phyloP scores from a whole-genome alignment of 805 yeast genomes.

The Saccharomycopsis oosterbeekiorum region DNA sequence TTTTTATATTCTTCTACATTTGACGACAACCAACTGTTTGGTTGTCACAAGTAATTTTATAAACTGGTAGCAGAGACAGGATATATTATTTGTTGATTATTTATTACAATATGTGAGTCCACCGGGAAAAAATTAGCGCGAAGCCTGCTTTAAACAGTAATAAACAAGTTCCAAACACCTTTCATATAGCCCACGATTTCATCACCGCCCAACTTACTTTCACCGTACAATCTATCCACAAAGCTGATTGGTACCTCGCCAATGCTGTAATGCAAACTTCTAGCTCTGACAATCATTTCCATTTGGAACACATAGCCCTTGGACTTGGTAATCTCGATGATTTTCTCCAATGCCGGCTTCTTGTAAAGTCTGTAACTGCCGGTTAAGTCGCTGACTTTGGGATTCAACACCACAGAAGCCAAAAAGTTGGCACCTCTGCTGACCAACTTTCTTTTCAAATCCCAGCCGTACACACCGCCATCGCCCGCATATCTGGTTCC shows the following conservation, averaged over 20 bases:
- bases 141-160: conserved; percentile 34
- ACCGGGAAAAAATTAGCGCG: no score
- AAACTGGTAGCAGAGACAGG: no score
- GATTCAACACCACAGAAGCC: conserved; percentile 62
- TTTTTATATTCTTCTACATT: no score
- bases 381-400: conserved; percentile 63
- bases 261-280: conserved; percentile 59
- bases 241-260: conserved; percentile 75
- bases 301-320: conserved; percentile 80
- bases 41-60: no score
- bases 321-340: conserved; percentile 57
- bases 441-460: conserved; percentile 65
- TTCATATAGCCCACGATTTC: conserved; percentile 69
- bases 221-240: conserved; percentile 73
- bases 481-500: conserved; percentile 65
- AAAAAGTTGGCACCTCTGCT: conserved; percentile 75
- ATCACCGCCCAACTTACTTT: conserved; percentile 69
- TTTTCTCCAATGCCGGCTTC: conserved; percentile 54
- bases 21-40: no score
- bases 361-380: conserved; percentile 72
- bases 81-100: no score
- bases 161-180: conserved; percentile 66
- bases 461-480: conserved; percentile 84
- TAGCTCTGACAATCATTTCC: conserved; percentile 83
- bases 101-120: no score